Evolutionary conservation across 2,329 filamentous ascomycete species (phyloP).

Genomic region (Trichoderma endophyticum): DNA sequence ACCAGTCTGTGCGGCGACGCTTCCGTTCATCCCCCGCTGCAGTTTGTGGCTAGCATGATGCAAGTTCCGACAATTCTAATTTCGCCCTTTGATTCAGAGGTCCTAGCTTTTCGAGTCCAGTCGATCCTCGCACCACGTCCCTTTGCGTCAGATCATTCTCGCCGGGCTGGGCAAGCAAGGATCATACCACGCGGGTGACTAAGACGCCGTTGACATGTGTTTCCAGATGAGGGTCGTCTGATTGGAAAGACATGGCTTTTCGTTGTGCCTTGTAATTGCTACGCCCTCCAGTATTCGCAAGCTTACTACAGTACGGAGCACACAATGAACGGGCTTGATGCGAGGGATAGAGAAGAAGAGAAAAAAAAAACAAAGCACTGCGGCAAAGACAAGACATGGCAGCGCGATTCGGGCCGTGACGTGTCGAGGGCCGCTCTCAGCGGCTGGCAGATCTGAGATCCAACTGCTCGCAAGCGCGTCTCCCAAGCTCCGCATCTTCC

Average conservation of each 20-base stretch:
- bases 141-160: conserved; percentile 17
- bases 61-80: background rate
- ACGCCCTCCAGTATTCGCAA: background rate
- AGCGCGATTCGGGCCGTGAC: conserved; percentile 17
- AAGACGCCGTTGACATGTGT: background rate
- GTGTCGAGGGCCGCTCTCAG: conserved; percentile 7
- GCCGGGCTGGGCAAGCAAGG: background rate
- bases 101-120: background rate
- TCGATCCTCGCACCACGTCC: conserved; percentile 9
- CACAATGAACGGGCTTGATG: background rate
- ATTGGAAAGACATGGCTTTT: background rate
- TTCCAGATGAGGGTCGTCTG: background rate
- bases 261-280: background rate
- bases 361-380: background rate
- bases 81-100: background rate
- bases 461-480: conserved; percentile 1
- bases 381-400: background rate
- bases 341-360: background rate
- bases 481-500: conserved; percentile 5
- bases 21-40: background rate
- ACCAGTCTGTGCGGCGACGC: background rate
- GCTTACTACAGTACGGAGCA: background rate
- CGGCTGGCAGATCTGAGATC: conserved; percentile 14
- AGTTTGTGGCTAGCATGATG: conserved; percentile 12
- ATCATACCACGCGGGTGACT: conserved; percentile 4